These are phyloP conservation scores for Ascodesmis nigricans DNA, from an alignment of 495 filamentous ascomycete species.

Conservation along the genomic window DNA sequence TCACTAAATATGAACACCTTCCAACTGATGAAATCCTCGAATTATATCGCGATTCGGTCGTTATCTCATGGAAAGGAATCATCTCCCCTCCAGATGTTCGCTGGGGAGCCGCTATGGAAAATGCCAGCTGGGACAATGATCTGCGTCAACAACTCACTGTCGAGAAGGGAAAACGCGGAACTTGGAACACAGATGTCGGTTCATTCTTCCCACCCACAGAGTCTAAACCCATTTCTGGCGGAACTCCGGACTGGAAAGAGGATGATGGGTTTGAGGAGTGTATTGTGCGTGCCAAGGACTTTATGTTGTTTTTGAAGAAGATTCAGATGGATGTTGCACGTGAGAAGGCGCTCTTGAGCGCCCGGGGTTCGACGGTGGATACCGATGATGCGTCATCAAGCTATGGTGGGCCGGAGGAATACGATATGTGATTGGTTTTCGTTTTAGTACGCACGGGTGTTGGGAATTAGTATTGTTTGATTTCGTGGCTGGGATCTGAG, in stretches of 20 bases:
- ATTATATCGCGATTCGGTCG: slow-evolving; percentile 7
- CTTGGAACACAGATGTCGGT: slow-evolving; percentile 13
- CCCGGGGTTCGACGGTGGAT: no score
- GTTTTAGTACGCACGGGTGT: no score
- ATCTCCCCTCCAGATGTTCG: slow-evolving; percentile 10
- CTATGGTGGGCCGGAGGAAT: no score
- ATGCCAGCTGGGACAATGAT: slow-evolving; percentile 11
- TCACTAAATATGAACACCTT: slow-evolving; percentile 18
- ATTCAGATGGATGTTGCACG: not conserved
- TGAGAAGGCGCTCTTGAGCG: slow-evolving; percentile 1
- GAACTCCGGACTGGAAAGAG: not conserved
- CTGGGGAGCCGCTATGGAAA: slow-evolving; percentile 13
- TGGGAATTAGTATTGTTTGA: no score
- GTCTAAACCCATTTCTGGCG: not conserved
- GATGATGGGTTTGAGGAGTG: slow-evolving; percentile 1
- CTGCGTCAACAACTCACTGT: slow-evolving; percentile 9
- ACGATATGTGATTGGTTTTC: no score
- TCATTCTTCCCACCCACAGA: slow-evolving; percentile 8
- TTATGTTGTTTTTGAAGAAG: not conserved
- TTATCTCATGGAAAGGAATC: slow-evolving; percentile 12
- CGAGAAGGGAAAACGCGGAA: slow-evolving; percentile 9
- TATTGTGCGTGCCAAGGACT: not conserved
- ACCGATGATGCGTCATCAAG: no score
- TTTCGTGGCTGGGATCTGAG: no score
- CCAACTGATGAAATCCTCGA: slow-evolving; percentile 8